phyloP scores from a whole-genome alignment of 768 basidiomycete species.

The Lentinus brumalis region DNA sequence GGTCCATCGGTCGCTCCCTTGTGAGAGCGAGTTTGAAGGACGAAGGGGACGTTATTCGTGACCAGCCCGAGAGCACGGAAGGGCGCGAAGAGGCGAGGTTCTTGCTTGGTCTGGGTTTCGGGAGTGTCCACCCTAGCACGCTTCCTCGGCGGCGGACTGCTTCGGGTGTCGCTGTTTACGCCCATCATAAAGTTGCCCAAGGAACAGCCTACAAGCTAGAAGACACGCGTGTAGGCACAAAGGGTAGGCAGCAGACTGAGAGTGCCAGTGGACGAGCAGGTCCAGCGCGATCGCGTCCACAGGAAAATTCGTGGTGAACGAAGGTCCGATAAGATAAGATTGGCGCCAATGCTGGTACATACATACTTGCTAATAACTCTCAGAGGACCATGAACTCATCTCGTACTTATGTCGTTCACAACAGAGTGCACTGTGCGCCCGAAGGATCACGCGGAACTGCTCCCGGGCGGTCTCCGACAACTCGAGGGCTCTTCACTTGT shows the following conservation, averaged over 20 bases:
- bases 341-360: too few species aligned
- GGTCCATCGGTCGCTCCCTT: constrained; percentile 88
- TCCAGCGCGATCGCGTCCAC: too few species aligned
- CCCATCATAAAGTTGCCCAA: neutral
- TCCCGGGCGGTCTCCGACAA: too few species aligned
- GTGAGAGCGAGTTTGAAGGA: constrained; percentile 79
- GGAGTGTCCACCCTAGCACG: constrained; percentile 42
- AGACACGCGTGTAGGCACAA: neutral
- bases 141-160: constrained; percentile 52
- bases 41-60: constrained; percentile 88
- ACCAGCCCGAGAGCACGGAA: constrained; percentile 95
- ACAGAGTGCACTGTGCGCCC: too few species aligned
- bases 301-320: neutral
- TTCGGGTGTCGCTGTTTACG: constrained; percentile 2
- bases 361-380: too few species aligned
- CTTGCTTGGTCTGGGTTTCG: constrained; percentile 2
- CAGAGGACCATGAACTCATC: too few species aligned
- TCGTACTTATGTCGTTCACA: too few species aligned
- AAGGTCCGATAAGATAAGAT: neutral
- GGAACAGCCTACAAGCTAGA: too few species aligned
- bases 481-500: too few species aligned
- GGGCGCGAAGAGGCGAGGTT: constrained; percentile 75
- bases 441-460: too few species aligned
- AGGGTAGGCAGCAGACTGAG: neutral
- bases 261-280: too few species aligned